Base-by-base conservation (phyloP, 2,329 filamentous ascomycete genomes). In the Lachnellula hyalina region DNA sequence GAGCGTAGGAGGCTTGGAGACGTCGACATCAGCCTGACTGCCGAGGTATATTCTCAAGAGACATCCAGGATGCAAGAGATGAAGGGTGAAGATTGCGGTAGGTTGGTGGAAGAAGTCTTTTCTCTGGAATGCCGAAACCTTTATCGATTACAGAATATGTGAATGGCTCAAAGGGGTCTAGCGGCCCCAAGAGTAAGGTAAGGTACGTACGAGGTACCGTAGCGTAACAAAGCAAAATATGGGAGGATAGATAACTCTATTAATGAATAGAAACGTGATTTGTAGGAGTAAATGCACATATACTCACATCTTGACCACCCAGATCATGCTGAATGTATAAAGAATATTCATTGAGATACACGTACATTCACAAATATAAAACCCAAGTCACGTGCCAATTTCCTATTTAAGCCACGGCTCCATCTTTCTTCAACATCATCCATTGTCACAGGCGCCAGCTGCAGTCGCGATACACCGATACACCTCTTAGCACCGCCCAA, bases 1-100 rank as follows among this genome's bases (percentile, higher is more conserved):
- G 54, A 57, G 54, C 64, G 61, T 8, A 64, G 28, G 19, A 67
- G 48, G 28, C 40, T 61, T 38, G 48, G 55, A 59, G 63, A 54
- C 49, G 57, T 55, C 64, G 66, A 69, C 67, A 69, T 69, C 62
- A 67, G 65, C 65, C 54, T 59, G 46, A 41, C 50, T 55, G 23
- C 23, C 45, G 52, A n/a, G 42, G 35, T 36, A 32, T 46, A 36
- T 38, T 41, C 40, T 38, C 36, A 51, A 59, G 53, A 64, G 57
- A 60, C 59, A 63, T 63, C 32, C 62, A 65, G 51, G 38, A 28
- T n/a, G 17, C 3, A 41, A 40, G 15, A 32, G 15, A 23, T 49
- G 41, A 25, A 25, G 25, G 14, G 7, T 21, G 40, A 15, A 1
- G 19, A 21, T 35, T 12, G n/a, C 7, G 4, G 21, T 38, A 25